Percentiles rank a stretch among this genome's conserved stretches.
phyloP scores from a whole-genome alignment of 2,329 filamentous ascomycete species.

The Stemphylium beticola region DNA sequence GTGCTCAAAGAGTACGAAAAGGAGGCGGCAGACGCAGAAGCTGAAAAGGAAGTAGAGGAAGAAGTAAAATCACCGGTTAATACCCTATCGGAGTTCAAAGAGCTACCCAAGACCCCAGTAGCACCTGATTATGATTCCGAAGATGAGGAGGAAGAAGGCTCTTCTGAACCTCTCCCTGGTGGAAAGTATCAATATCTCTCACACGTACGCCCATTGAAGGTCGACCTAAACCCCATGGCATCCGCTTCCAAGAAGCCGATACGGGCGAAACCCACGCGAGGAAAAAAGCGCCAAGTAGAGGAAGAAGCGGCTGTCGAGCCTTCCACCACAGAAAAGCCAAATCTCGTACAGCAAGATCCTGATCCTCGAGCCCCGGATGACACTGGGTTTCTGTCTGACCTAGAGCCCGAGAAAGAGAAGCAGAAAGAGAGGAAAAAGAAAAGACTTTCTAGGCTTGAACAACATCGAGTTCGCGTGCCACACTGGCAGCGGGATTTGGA shows the following conservation, averaged over 20 bases:
- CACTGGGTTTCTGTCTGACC: conserved; percentile 11
- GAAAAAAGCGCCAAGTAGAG: conserved; percentile 4
- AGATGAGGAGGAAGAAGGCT: conserved; percentile 9
- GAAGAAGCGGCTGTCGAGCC: neutral
- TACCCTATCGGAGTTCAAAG: neutral
- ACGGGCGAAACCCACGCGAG: neutral
- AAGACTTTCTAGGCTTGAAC: conserved; percentile 3
- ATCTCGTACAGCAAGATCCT: neutral
- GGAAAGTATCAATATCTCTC: conserved; percentile 12
- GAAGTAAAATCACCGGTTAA: neutral
- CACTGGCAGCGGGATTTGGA: conserved; percentile 9
- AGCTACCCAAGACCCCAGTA: conserved; percentile 5
- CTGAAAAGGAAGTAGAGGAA: neutral
- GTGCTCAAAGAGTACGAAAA: conserved; percentile 3
- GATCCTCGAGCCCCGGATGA: conserved; percentile 9
- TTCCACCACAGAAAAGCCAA: neutral
- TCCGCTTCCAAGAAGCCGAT: conserved; percentile 1
- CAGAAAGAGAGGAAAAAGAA: conserved; percentile 4
- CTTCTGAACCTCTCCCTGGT: conserved; percentile 3
- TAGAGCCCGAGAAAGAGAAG: neutral
- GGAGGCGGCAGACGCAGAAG: conserved; percentile 2
- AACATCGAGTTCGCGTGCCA: neutral
- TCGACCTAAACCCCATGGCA: conserved; percentile 5
- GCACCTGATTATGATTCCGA: conserved; percentile 1
- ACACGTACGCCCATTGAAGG: conserved; percentile 6